Conservation (phyloP, 768 basidiomycete genomes). For the Phaeotremella skinneri region DNA sequence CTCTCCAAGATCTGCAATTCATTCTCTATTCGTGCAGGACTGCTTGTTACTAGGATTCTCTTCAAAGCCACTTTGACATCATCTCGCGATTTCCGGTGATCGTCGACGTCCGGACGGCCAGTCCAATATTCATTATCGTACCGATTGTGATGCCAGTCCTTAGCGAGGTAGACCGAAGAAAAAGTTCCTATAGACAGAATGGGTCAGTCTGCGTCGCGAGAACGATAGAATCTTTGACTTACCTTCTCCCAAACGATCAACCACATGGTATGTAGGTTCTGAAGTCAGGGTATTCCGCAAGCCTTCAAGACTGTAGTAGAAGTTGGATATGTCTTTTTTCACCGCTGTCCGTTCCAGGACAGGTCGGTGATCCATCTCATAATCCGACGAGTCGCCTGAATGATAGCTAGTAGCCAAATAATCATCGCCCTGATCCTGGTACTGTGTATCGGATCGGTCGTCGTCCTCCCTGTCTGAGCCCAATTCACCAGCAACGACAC, state of each 20-base stretch:
- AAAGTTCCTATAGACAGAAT: constrained; percentile 67
- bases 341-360: constrained; percentile 72
- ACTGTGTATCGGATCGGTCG: constrained; percentile 1
- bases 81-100: neutral
- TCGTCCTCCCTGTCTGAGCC: constrained; percentile 3
- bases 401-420: constrained; percentile 34
- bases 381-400: constrained; percentile 42
- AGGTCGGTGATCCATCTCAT: constrained; percentile 47
- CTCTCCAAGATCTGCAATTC: constrained; percentile 88
- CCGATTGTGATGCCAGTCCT: constrained; percentile 69
- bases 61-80: constrained; percentile 82
- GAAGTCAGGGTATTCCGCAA: constrained; percentile 43
- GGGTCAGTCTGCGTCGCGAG: neutral
- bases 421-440: constrained; percentile 21
- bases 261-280: constrained; percentile 64
- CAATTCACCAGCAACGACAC: constrained; percentile 6
- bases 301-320: constrained; percentile 67
- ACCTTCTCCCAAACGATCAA: constrained; percentile 87
- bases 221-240: constrained; percentile 9
- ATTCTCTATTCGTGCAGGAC: constrained; percentile 85
- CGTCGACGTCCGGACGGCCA: constrained; percentile 8
- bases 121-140: constrained; percentile 60
- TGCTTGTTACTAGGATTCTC: constrained; percentile 94
- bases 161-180: constrained; percentile 97
- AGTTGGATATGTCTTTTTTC: constrained; percentile 69